Base-by-base conservation (phyloP, 257 asterid species). In the Capsicum rhomboideum region DNA sequence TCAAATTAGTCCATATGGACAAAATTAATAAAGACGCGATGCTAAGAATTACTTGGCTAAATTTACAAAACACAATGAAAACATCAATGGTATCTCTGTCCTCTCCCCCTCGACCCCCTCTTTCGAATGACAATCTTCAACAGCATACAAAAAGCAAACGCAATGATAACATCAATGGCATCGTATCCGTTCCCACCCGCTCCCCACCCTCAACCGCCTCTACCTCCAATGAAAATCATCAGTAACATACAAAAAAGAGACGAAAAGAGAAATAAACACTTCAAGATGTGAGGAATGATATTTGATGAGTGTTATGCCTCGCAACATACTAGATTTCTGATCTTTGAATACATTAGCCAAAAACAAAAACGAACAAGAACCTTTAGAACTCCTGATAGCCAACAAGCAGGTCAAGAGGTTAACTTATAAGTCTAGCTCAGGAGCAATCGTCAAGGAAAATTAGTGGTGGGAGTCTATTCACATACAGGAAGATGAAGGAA, bases 291-390 rank as follows among this genome's bases (percentile, higher is more conserved):
- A 44, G n/a, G n/a, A n/a, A n/a, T n/a, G n/a, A 72, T 42, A 42
- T n/a, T 44, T 72, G 56, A 72, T 37, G 2, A 17, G 16, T 34
- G 8, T 23, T 40, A 46, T 49, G 59, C 80, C 59, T 74, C 80
- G n/a, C 40, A 23, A 74, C 42, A 46, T 23, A 44, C 40, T 46
- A 44, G 80, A 74, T 74, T 74, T 74, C 59, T 46, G 23, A 49
- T 75, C 80, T 46, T 75, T 75, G 82, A 50, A 77, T 77, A 77
- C 63, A 77, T 77, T 77, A 17, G 82, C 42, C 26, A 49, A 72
- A 77, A 44, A 16, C 23, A 50, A 49, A 74, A 74, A 46, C 17
- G 61, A 75, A 16, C 63, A 77, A 26, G 42, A 77, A 50, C 63
- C 63, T 50, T 50, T 28, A 23, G 21, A 26, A 49, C 17, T 49